These are phyloP conservation scores for Teratosphaeriaceae sp. DNA, from an alignment of 2,329 filamentous ascomycete species.

Conservation along the genomic window DNA sequence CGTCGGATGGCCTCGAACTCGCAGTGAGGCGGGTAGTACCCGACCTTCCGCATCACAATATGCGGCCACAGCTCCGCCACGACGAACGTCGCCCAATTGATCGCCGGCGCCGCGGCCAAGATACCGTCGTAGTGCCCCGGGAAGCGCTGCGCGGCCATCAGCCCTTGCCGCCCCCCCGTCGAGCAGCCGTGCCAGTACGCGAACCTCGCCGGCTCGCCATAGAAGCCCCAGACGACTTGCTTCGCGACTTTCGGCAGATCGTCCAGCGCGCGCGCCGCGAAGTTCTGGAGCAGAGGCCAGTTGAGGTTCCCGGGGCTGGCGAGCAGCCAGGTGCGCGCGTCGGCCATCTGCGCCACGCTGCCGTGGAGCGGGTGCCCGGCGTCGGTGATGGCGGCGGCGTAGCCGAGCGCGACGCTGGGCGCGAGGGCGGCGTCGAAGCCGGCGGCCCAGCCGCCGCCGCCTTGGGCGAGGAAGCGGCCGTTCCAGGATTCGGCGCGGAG, in stretches of 20 bases:
- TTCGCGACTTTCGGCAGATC: conserved; percentile 30
- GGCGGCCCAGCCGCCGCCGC: conserved; percentile 20
- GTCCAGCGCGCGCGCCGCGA: conserved; percentile 23
- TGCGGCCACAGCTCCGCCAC: conserved; percentile 26
- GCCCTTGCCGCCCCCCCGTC: conserved; percentile 32
- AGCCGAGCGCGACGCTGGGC: conserved; percentile 20
- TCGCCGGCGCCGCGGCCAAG: conserved; percentile 33
- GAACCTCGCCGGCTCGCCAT: conserved; percentile 25
- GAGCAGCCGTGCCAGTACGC: conserved; percentile 36
- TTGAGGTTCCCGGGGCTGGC: conserved; percentile 27
- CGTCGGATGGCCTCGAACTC: conserved; percentile 31
- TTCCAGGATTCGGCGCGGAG: conserved; percentile 24
- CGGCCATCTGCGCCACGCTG: background rate
- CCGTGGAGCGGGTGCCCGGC: conserved; percentile 15
- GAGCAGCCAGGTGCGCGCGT: conserved; percentile 13
- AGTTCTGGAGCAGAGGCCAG: conserved; percentile 27
- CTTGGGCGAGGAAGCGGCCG: conserved; percentile 25
- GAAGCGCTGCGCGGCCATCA: conserved; percentile 33
- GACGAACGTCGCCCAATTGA: conserved; percentile 31
- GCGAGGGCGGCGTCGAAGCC: conserved; percentile 34
- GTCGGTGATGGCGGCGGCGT: conserved; percentile 23
- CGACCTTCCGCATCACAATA: conserved; percentile 23
- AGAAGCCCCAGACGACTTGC: conserved; percentile 24
- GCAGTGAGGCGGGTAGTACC: conserved; percentile 26
- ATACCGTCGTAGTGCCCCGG: conserved; percentile 36